Evolutionary conservation across 331 rosid species (phyloP).

Genomic region (Malus hybrid): DNA sequence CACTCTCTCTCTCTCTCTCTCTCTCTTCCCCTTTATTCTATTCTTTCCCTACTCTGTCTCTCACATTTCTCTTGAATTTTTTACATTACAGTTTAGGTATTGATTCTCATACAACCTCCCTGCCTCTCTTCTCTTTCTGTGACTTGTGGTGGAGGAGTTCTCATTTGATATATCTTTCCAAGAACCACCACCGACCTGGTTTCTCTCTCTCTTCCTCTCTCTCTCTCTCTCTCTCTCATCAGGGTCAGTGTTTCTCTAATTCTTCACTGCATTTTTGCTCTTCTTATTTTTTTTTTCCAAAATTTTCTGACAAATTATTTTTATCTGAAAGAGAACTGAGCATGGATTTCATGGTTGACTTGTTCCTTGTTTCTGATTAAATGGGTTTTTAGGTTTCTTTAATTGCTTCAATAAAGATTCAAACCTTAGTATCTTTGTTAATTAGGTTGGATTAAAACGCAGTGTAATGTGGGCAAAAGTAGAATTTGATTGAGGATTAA

Average conservation of each 20-base stretch:
- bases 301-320: not conserved
- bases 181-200: slow-evolving; percentile 24
- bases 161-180: slow-evolving; percentile 15
- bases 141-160: not conserved
- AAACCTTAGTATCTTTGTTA: not conserved
- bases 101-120: slow-evolving; percentile 2
- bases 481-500: too few species aligned
- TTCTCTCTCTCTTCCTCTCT: slow-evolving; percentile 29
- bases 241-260: slow-evolving; percentile 11
- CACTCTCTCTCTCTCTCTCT: too few species aligned
- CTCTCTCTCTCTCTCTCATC: not conserved
- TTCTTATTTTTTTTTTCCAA: not conserved
- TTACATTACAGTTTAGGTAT: slow-evolving; percentile 3
- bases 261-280: not conserved
- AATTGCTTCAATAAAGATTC: not conserved
- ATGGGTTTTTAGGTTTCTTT: too few species aligned
- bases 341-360: not conserved
- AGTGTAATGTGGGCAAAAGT: too few species aligned
- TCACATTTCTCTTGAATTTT: too few species aligned
- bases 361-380: not conserved
- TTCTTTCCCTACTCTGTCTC: too few species aligned
- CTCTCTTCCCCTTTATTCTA: too few species aligned
- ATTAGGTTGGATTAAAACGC: not conserved
- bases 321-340: not conserved
- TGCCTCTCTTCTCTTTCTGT: not conserved